Base-by-base conservation (phyloP, 2,329 filamentous ascomycete species). In the Blastomyces parvus region DNA sequence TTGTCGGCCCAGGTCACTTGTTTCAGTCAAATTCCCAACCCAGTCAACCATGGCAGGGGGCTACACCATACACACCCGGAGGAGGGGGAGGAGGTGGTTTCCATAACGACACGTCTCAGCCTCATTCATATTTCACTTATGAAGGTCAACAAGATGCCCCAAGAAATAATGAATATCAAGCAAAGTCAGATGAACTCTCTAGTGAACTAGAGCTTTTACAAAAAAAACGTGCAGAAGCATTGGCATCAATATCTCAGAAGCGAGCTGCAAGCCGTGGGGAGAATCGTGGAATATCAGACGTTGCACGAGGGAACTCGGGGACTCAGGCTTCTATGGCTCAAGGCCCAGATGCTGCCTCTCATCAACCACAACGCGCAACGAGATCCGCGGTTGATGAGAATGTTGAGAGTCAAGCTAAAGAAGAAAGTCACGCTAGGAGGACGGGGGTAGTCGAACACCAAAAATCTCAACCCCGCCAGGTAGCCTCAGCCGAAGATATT, bases 401-500 rank as follows among this genome's bases (percentile, higher is more conserved):
- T 48, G 44, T 17, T 25, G n/a, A 27, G 27, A 48, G 8, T 22
- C 25, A 25, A 33, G 17, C 36, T 19, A 33, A 59, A 48, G 40
- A 48, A 11, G 36, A 25, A 17, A 58, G 38, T 22, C 36, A 27
- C 38, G 9, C 11, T 36, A 27, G n/a, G 25, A 59, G 58, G 19
- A 22, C 27, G 3, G 27, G 27, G 25, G 25, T 25, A 22, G 53
- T 33, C 27, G 56, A 59, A 1, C 27, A 60, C 0, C 27, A 60
- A 46, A 40, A 48, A 19, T 33, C 33, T 4, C 59, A 42, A 48
- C 30, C 48, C 19, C 33, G 25, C 58, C 59, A 55, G 30, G 62
- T 58, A 48, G 62, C 62, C 25, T 62, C 65, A 55, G 60, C 57
- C 46, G 60, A 62, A 46, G 66, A 67, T 55, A 66, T 68, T 46